Evolutionary conservation across 257 asterid genomes (phyloP).

Genomic region (Fraxinus pennsylvanica): DNA sequence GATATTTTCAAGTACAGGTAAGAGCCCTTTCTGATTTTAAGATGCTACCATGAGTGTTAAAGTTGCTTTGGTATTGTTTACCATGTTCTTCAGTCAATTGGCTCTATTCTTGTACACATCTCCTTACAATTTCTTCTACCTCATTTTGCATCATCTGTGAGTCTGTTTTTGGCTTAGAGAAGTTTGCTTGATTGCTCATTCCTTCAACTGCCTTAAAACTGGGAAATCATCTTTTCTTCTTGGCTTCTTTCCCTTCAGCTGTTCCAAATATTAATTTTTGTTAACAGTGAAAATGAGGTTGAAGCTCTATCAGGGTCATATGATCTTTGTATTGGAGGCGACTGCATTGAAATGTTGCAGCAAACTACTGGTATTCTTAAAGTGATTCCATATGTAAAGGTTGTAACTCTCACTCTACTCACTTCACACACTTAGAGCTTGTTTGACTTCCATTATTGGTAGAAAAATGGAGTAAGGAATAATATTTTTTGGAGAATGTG

Average conservation of each 20-base stretch:
- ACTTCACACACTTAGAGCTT: background rate
- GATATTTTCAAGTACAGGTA: conserved; percentile 61
- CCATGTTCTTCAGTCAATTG: conserved; percentile 13
- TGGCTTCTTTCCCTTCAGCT: conserved; percentile 18
- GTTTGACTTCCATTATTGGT: too few species aligned
- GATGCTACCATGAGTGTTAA: background rate
- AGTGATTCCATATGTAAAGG: conserved; percentile 95
- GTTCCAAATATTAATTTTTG: conserved; percentile 25
- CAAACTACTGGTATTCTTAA: conserved; percentile 70
- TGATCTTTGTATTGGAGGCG: conserved; percentile 96
- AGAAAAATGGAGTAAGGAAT: too few species aligned
- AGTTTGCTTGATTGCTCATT: conserved; percentile 15
- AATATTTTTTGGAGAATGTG: too few species aligned
- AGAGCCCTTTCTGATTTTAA: conserved; percentile 19
- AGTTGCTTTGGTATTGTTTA: conserved; percentile 12
- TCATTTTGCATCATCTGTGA: background rate
- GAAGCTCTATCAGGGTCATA: conserved; percentile 75
- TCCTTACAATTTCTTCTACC: conserved; percentile 5
- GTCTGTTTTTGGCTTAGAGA: background rate
- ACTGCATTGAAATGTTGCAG: conserved; percentile 91
- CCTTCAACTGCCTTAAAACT: background rate
- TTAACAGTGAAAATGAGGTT: conserved; percentile 70
- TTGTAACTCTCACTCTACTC: conserved; percentile 24
- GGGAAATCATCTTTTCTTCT: background rate
- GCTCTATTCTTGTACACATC: background rate